These are phyloP conservation scores for Blastobotrys illinoisensis DNA, from an alignment of 1,139 yeast genomes.

Conservation along the genomic window DNA sequence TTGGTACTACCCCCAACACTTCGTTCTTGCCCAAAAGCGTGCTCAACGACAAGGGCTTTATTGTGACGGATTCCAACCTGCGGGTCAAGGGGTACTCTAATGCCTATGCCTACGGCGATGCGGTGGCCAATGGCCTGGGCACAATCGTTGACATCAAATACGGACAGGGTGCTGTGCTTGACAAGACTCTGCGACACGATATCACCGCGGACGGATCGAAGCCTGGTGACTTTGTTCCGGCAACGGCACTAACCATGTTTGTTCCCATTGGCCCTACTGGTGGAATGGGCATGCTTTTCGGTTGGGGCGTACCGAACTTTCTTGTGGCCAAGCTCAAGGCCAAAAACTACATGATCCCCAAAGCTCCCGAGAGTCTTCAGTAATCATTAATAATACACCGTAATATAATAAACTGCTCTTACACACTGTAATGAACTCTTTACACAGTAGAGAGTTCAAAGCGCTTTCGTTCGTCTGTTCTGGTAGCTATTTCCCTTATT, in stretches of 20 bases:
- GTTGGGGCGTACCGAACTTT: conserved; percentile 22
- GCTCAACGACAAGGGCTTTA: conserved; percentile 18
- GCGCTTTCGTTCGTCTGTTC: too few relatives aligned
- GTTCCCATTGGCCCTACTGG: conserved; percentile 21
- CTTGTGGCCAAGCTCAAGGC: conserved; percentile 17
- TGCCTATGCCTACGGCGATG: conserved; percentile 28
- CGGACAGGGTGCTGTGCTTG: conserved; percentile 13
- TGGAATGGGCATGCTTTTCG: conserved; percentile 21
- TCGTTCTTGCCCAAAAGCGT: conserved; percentile 18
- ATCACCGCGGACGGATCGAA: conserved; percentile 3
- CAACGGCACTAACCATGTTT: conserved; percentile 6
- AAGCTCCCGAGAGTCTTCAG: conserved; percentile 3
- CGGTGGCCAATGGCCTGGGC: conserved; percentile 13
- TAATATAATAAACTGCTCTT: too few relatives aligned
- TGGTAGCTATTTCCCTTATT: too few relatives aligned
- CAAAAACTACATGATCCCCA: conserved; percentile 18
- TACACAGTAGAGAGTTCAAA: too few relatives aligned
- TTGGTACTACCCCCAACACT: conserved; percentile 25
- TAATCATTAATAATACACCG: too few relatives aligned
- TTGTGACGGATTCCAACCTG: conserved; percentile 20
- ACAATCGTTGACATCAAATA: conserved; percentile 18
- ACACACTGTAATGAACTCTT: too few relatives aligned
- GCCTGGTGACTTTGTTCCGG: background rate
- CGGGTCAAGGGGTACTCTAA: conserved; percentile 20
- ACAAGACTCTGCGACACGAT: conserved; percentile 17